Evolutionary conservation across 768 basidiomycete species (phyloP).

Genomic region (Russula foetens): DNA sequence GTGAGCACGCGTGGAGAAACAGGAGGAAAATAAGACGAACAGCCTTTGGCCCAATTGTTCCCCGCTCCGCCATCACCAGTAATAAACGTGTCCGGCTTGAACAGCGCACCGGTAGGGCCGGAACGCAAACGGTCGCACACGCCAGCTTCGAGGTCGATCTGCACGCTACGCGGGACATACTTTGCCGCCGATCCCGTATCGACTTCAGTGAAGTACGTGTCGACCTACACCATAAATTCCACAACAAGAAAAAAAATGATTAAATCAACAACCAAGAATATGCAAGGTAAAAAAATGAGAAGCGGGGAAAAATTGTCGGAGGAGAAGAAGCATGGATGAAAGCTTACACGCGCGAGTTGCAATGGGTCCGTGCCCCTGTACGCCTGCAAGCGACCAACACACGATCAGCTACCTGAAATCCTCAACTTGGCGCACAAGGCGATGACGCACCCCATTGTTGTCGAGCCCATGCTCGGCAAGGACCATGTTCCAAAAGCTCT

Average conservation of each 20-base stretch:
- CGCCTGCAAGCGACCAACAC: slow-evolving; percentile 31
- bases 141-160: slow-evolving; percentile 84
- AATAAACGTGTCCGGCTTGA: slow-evolving; percentile 83
- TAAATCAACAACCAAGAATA: neutral
- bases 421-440: too few relatives aligned
- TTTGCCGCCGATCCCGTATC: slow-evolving; percentile 42
- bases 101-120: slow-evolving; percentile 64
- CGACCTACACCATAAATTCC: slow-evolving; percentile 48
- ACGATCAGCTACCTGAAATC: neutral
- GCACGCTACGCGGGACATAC: slow-evolving; percentile 86
- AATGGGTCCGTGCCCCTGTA: slow-evolving; percentile 69
- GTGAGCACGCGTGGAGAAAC: slow-evolving; percentile 17
- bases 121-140: slow-evolving; percentile 73
- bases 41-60: slow-evolving; percentile 96
- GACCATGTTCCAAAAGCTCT: slow-evolving; percentile 85
- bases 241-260: too few relatives aligned
- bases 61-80: slow-evolving; percentile 60
- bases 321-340: neutral
- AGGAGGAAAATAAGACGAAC: slow-evolving; percentile 35
- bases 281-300: neutral
- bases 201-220: slow-evolving; percentile 77
- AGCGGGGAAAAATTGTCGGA: too few relatives aligned
- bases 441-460: slow-evolving; percentile 48
- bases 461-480: slow-evolving; percentile 82
- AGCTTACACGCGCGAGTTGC: slow-evolving; percentile 61